Base-by-base conservation (phyloP, 2,329 filamentous ascomycete genomes). In the Alternaria tenuissima region DNA sequence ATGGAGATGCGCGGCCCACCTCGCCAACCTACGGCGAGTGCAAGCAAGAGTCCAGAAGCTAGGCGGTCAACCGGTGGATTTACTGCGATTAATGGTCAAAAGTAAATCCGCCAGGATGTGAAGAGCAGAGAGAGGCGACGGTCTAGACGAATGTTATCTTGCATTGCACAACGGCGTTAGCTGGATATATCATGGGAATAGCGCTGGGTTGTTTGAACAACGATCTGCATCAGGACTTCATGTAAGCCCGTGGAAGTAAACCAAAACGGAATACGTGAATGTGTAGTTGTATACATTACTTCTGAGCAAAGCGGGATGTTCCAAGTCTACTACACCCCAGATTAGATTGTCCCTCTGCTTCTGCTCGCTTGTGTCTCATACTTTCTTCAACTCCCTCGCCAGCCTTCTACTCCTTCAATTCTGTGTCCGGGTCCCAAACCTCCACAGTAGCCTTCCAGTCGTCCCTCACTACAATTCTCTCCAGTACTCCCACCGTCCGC, bases 401-500 rank as follows among this genome's bases (percentile, higher is more conserved):
- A 34, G 12, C 32, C 32, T 34, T 34, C 11, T 32, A 34, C 12
- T 12, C 5, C 14, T 16, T 36, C 32, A 36, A 36, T 5, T 36
- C 14, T 2, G 32, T 34, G 57, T 55, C 53, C 30, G 57, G 60
- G 54, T 67, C 63, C 74, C 73, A 77, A 22, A 77, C 71, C 41
- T 76, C 65, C 14, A 74, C 61, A n/a, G 55, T 54, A 6, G 36
- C 59, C 26, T 39, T 52, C 69, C 68, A 71, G 22, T 65, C 64
- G 18, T 72, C 70, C 60, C 68, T 59, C 39, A 75, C 39, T 8
- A 43, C 59, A 51, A 77, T 65, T 1, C 57, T 59, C 59, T 70
- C 54, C 30, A 89, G 53, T 1, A 84, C 72, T 5, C 61, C 65
- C 57, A 77, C 79, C 0, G 85, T 87, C 34, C 76, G 70, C 56